phyloP scores from a whole-genome alignment of 2,329 filamentous ascomycete genomes.

The Nannizziopsis barbatae region DNA sequence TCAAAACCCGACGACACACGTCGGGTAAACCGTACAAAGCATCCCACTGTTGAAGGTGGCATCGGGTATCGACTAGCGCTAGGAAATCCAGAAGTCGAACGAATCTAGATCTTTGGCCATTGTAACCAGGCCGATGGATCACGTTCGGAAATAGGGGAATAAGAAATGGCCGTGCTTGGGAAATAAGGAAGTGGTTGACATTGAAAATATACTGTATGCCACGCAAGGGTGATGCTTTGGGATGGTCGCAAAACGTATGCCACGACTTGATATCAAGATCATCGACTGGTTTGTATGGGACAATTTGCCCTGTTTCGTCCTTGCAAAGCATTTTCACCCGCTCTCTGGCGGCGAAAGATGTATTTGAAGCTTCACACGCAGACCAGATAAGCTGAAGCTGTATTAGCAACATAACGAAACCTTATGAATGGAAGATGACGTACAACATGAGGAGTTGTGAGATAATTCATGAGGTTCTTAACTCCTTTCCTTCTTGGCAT shows the following conservation, averaged over 20 bases:
- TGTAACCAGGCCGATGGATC: constrained; percentile 57
- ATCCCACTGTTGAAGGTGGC: constrained; percentile 71
- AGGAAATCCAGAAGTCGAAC: constrained; percentile 50
- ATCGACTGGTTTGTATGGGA: constrained; percentile 37
- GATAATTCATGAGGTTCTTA: constrained; percentile 77
- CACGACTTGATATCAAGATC: constrained; percentile 57
- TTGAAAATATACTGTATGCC: constrained; percentile 77
- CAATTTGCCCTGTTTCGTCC: constrained; percentile 58
- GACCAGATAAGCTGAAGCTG: constrained; percentile 47
- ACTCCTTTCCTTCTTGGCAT: constrained; percentile 63
- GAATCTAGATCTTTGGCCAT: constrained; percentile 44
- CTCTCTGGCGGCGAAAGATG: constrained; percentile 50
- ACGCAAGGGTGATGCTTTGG: constrained; percentile 56
- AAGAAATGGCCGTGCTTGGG: constrained; percentile 80
- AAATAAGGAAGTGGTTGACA: constrained; percentile 90
- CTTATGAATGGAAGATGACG: constrained; percentile 28
- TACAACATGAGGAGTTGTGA: constrained; percentile 87
- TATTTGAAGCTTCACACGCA: constrained; percentile 33
- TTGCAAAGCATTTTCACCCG: constrained; percentile 65
- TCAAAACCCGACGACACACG: constrained; percentile 60
- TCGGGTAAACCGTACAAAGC: constrained; percentile 61
- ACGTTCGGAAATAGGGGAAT: constrained; percentile 75
- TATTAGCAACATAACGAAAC: not conserved
- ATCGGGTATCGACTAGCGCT: constrained; percentile 63
- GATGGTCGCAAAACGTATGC: constrained; percentile 53